Conservation (phyloP, 2,329 filamentous ascomycete species). For the Aspergillus fumigatus region DNA sequence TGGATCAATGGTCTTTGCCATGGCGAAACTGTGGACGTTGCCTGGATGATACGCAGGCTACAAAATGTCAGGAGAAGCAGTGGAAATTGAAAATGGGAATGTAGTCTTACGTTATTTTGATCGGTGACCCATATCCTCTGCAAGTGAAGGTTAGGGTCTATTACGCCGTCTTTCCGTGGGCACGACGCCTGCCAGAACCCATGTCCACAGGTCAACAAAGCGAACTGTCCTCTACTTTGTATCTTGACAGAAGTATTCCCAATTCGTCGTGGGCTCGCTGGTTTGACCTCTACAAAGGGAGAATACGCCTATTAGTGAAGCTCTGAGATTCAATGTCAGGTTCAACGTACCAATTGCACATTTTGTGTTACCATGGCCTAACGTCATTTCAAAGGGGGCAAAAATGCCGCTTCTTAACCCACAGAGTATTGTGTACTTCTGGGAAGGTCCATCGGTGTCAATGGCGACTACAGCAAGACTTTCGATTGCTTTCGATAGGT, state of each 20-base stretch:
- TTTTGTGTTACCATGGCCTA: constrained; percentile 14
- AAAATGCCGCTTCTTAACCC: constrained; percentile 45
- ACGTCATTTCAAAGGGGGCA: constrained; percentile 31
- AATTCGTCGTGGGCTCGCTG: constrained; percentile 26
- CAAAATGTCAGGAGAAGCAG: constrained; percentile 12
- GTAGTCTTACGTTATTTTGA: constrained; percentile 35
- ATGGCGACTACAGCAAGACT: constrained; percentile 28
- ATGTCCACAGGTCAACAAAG: constrained; percentile 33
- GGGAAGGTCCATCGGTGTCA: constrained; percentile 5
- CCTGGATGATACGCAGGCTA: constrained; percentile 37
- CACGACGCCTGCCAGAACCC: constrained; percentile 37
- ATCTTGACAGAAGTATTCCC: constrained; percentile 37
- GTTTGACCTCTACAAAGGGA: constrained; percentile 26
- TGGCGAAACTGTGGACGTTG: constrained; percentile 31
- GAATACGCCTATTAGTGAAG: constrained; percentile 10
- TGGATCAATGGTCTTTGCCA: constrained; percentile 26
- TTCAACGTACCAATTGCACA: constrained; percentile 25
- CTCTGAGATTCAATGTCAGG: not conserved
- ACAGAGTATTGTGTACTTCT: constrained; percentile 34
- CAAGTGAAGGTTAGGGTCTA: constrained; percentile 27
- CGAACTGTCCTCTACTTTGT: constrained; percentile 25
- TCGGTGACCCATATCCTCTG: constrained; percentile 40
- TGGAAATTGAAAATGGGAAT: not conserved
- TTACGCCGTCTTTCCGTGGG: constrained; percentile 16
- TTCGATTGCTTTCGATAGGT: constrained; percentile 33